A percentile compares a stretch with the other conserved stretches of the same genome.
These are phyloP conservation scores for Boletus sp. DNA, from an alignment of 768 basidiomycete genomes.

Conservation along the genomic window DNA sequence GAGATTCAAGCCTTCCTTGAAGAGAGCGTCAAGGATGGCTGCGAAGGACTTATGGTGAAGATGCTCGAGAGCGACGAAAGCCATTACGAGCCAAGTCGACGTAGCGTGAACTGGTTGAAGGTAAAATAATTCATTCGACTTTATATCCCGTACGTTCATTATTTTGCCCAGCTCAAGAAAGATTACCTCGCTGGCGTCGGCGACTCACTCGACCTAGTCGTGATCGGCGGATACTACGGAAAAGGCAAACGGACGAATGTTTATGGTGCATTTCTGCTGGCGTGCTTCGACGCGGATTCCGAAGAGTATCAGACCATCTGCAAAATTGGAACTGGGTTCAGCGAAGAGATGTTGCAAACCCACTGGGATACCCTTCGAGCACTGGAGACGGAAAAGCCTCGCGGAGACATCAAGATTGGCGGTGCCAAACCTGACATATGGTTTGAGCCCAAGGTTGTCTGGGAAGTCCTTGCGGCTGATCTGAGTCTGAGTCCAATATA, in stretches of 20 bases:
- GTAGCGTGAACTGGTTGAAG: constrained; percentile 98
- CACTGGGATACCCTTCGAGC: constrained; percentile 84
- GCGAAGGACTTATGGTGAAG: constrained; percentile 99
- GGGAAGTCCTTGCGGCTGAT: constrained; percentile 98
- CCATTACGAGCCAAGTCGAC: constrained; percentile 91
- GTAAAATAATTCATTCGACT: constrained; percentile 38
- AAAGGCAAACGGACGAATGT: constrained; percentile 97
- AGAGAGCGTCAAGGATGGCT: constrained; percentile 96
- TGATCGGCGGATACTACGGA: constrained; percentile 97
- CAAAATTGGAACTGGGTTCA: constrained; percentile 99
- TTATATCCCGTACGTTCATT: neutral
- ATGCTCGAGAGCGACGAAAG: constrained; percentile 92
- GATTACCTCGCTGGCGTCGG: constrained; percentile 96
- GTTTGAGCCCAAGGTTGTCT: constrained; percentile 97
- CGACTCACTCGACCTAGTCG: constrained; percentile 95
- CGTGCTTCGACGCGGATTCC: constrained; percentile 92
- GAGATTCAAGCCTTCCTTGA: constrained; percentile 95
- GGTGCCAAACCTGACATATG: constrained; percentile 96
- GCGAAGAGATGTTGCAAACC: constrained; percentile 80
- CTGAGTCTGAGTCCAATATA: constrained; percentile 95
- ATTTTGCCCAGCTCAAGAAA: constrained; percentile 79
- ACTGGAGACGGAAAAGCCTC: constrained; percentile 63
- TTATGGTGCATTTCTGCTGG: constrained; percentile 96
- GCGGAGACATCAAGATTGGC: constrained; percentile 85
- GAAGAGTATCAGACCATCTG: constrained; percentile 97